A percentile compares a stretch with the other conserved stretches of the same genome.
These are phyloP conservation scores for Ilyonectria destructans DNA, from an alignment of 2,329 filamentous ascomycete genomes.

Conservation along the genomic window DNA sequence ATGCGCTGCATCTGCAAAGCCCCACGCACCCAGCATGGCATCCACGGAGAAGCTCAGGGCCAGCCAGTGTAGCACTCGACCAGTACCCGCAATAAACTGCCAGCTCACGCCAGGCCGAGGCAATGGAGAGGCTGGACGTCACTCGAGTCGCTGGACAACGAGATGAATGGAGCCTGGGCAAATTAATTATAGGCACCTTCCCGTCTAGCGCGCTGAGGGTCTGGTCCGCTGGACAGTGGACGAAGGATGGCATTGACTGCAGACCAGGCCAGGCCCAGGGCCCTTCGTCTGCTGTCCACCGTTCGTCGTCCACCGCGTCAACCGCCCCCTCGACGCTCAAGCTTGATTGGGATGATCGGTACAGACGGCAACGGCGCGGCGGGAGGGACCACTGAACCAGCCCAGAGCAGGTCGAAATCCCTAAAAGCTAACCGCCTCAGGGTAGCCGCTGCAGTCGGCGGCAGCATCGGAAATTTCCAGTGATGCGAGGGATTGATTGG, in stretches of 20 bases:
- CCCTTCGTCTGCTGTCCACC: conserved; percentile 15
- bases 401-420: conserved; percentile 25
- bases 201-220: conserved; percentile 27
- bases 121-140: conserved; percentile 30
- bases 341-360: conserved; percentile 42
- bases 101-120: conserved; percentile 33
- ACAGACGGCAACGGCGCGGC: conserved; percentile 38
- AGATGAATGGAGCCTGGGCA: conserved; percentile 38
- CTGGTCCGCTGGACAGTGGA: conserved; percentile 19
- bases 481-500: not conserved
- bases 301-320: conserved; percentile 38
- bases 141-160: conserved; percentile 8
- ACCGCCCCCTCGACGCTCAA: conserved; percentile 29
- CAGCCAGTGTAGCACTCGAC: conserved; percentile 27
- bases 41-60: not conserved
- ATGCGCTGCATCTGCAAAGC: conserved; percentile 11
- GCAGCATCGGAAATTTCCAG: conserved; percentile 30
- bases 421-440: conserved; percentile 23
- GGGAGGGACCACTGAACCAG: conserved; percentile 28
- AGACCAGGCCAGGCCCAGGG: conserved; percentile 31
- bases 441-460: conserved; percentile 16
- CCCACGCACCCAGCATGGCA: conserved; percentile 14
- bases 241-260: conserved; percentile 19
- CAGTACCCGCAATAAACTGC: conserved; percentile 39
- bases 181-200: conserved; percentile 46